Conservation (phyloP, 176 grass and related monocot genomes). For the Cocos nucifera region DNA sequence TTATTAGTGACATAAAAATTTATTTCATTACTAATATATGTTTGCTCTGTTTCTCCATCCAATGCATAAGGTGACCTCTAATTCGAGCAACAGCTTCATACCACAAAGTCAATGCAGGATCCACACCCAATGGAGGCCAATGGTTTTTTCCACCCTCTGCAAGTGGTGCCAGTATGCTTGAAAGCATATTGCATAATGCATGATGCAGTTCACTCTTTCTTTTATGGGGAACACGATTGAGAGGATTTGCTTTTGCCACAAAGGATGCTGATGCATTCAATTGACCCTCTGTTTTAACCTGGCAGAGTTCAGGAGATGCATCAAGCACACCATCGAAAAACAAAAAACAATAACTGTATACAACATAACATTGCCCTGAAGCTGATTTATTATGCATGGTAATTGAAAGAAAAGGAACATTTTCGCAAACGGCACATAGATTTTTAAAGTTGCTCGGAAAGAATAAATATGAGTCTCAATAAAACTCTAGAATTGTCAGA, state of each 20-base stretch:
- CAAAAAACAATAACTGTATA: neutral
- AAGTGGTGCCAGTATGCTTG: conserved; percentile 87
- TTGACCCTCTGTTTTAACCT: conserved; percentile 81
- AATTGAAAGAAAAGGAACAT: too few relatives aligned
- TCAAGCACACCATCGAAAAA: neutral
- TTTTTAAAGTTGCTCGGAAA: too few relatives aligned
- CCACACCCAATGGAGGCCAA: conserved; percentile 90
- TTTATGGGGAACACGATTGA: conserved; percentile 75
- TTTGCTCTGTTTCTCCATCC: conserved; percentile 98
- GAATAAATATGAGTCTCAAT: too few relatives aligned
- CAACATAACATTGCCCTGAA: too few relatives aligned
- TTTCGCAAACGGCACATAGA: too few relatives aligned
- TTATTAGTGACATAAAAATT: too few relatives aligned
- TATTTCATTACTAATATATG: too few relatives aligned
- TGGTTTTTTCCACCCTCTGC: conserved; percentile 72
- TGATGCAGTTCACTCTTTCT: conserved; percentile 98
- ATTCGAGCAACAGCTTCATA: conserved; percentile 87
- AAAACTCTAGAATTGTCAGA: too few relatives aligned
- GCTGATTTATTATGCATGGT: too few relatives aligned
- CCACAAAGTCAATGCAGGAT: conserved; percentile 81
- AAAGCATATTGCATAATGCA: conserved; percentile 96
- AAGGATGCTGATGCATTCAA: conserved; percentile 96
- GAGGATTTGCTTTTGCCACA: conserved; percentile 91
- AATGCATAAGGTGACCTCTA: conserved; percentile 76
- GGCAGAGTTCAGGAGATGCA: conserved; percentile 14